phyloP scores from a whole-genome alignment of 257 asterid species.

The Nicotiana obtusifolia region DNA sequence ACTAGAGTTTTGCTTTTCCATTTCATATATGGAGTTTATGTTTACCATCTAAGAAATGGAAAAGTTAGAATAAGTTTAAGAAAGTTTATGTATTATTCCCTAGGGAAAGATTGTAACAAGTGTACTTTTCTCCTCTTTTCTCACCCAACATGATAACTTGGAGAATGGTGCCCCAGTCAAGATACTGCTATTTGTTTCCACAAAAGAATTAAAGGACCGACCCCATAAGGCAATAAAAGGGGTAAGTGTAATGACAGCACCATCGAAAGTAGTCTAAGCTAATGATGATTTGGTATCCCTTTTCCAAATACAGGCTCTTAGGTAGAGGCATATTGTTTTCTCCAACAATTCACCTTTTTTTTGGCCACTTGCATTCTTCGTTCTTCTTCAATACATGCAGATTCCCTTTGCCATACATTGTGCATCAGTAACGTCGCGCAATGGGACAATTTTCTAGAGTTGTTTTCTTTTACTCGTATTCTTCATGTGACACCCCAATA shows the following conservation, averaged over 20 bases:
- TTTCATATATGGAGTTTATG: too few species aligned
- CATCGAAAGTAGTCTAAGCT: not conserved
- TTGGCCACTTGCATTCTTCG: not conserved
- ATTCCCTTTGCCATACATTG: not conserved
- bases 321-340: not conserved
- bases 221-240: not conserved
- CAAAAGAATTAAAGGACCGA: not conserved
- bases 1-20: too few species aligned
- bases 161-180: not conserved
- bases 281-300: not conserved
- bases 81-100: not conserved
- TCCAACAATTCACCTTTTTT: not conserved
- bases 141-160: not conserved
- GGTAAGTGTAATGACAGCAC: not conserved
- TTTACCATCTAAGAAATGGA: not conserved
- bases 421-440: not conserved
- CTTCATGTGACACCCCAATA: not conserved
- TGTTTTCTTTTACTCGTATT: not conserved
- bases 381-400: not conserved
- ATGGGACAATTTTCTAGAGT: not conserved
- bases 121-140: not conserved
- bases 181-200: not conserved
- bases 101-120: not conserved
- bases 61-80: not conserved
- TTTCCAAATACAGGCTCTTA: not conserved